A percentile compares a stretch with the other conserved stretches of the same genome.
These are phyloP conservation scores for Trichomonas gallinae DNA, from an alignment of 208 protist species.

Conservation along the genomic window DNA sequence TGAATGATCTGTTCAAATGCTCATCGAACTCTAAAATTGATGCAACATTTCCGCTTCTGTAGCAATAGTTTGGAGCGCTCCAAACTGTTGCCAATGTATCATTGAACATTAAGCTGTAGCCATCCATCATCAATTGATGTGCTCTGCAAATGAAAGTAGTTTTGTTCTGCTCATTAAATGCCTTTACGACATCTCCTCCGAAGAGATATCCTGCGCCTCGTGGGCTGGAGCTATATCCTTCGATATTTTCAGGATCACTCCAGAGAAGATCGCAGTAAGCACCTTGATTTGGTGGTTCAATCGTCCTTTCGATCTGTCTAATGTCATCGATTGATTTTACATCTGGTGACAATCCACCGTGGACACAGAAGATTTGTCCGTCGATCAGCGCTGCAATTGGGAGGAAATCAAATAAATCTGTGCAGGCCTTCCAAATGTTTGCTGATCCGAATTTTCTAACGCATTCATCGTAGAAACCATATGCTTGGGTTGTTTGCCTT, in stretches of 20 bases:
- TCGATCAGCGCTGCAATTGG: constrained; percentile 73
- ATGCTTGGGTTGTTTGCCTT: constrained; percentile 77
- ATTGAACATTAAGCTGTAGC: constrained; percentile 54
- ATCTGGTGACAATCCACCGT: constrained; percentile 61
- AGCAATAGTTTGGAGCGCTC: constrained; percentile 56
- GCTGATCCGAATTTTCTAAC: constrained; percentile 52
- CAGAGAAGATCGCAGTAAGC: constrained; percentile 93
- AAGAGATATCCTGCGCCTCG: constrained; percentile 98
- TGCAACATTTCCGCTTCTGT: constrained; percentile 49
- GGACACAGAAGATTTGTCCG: constrained; percentile 58
- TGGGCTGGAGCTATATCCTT: constrained; percentile 84
- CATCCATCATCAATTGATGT: constrained; percentile 55
- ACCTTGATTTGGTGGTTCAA: constrained; percentile 89
- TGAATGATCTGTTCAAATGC: constrained; percentile 62
- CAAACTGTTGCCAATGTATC: constrained; percentile 49
- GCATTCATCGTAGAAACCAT: constrained; percentile 96
- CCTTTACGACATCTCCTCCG: constrained; percentile 79
- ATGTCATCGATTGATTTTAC: constrained; percentile 66
- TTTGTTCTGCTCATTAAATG: constrained; percentile 75
- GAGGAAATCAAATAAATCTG: constrained; percentile 98
- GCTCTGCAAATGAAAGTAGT: constrained; percentile 67
- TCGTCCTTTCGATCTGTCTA: constrained; percentile 54
- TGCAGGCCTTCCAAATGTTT: constrained; percentile 83
- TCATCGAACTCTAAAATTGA: constrained; percentile 72
- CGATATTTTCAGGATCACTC: constrained; percentile 81